phyloP scores from a whole-genome alignment of 805 yeast species.

The Wickerhamiella bombiphila region DNA sequence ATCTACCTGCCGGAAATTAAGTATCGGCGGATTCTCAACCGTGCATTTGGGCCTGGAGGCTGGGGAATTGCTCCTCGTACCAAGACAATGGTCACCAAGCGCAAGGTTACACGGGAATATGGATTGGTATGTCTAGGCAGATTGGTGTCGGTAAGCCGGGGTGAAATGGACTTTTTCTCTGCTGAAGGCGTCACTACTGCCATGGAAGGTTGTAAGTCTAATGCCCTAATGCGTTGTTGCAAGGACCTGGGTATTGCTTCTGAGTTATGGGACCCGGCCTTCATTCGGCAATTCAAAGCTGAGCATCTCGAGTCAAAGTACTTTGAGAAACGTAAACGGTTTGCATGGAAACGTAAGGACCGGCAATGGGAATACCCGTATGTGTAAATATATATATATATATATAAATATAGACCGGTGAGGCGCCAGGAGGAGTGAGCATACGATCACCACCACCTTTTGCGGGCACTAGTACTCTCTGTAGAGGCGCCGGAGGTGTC shows the following conservation, averaged over 20 bases:
- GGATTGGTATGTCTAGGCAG: slow-evolving; percentile 79
- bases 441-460: slow-evolving; percentile 4
- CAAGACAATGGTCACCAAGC: slow-evolving; percentile 61
- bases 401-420: no score
- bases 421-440: no score
- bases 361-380: slow-evolving; percentile 77
- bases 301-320: slow-evolving; percentile 64
- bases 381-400: slow-evolving; percentile 4
- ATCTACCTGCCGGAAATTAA: slow-evolving; percentile 89
- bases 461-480: not conserved
- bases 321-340: slow-evolving; percentile 64
- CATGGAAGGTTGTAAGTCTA: slow-evolving; percentile 91
- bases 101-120: slow-evolving; percentile 74
- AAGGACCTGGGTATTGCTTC: slow-evolving; percentile 94
- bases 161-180: slow-evolving; percentile 85
- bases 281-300: slow-evolving; percentile 55
- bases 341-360: slow-evolving; percentile 82
- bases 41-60: slow-evolving; percentile 95
- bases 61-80: slow-evolving; percentile 97
- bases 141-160: slow-evolving; percentile 81
- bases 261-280: slow-evolving; percentile 93
- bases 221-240: slow-evolving; percentile 95
- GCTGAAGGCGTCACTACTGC: slow-evolving; percentile 87
- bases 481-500: not conserved
- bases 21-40: slow-evolving; percentile 75